These are phyloP conservation scores for Botrytis elliptica DNA, from an alignment of 2,329 filamentous ascomycete genomes.

Conservation along the genomic window DNA sequence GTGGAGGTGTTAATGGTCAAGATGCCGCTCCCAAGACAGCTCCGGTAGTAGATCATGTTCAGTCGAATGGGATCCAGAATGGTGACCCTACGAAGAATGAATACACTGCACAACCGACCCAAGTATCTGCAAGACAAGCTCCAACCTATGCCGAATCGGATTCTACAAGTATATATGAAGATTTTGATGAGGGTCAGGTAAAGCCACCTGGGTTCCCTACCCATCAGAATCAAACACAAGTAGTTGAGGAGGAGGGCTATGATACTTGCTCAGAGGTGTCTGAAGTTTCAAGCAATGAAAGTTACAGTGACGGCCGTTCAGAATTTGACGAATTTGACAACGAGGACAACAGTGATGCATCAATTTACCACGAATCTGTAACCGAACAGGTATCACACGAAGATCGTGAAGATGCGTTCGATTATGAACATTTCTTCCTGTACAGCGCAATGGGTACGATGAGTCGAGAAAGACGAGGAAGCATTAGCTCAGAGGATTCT, in stretches of 20 bases:
- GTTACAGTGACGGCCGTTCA: constrained; percentile 41
- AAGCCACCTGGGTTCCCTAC: not conserved
- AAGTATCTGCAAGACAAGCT: constrained; percentile 15
- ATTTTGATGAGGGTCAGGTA: constrained; percentile 29
- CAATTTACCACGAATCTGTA: constrained; percentile 60
- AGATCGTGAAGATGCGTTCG: constrained; percentile 90
- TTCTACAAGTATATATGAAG: constrained; percentile 36
- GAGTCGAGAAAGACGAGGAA: constrained; percentile 52
- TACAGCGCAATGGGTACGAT: constrained; percentile 87
- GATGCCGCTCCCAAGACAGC: constrained; percentile 31
- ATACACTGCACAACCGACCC: constrained; percentile 1
- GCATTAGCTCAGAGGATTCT: constrained; percentile 59
- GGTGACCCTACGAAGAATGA: not conserved
- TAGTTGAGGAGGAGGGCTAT: constrained; percentile 1
- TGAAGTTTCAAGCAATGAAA: constrained; percentile 27
- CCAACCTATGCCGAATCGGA: constrained; percentile 32
- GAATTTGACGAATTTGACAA: constrained; percentile 47
- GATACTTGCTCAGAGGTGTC: constrained; percentile 30
- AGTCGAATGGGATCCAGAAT: constrained; percentile 28
- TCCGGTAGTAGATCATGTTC: constrained; percentile 31
- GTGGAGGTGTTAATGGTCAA: constrained; percentile 31
- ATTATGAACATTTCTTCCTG: constrained; percentile 94
- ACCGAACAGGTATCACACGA: constrained; percentile 74
- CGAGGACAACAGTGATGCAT: constrained; percentile 58
- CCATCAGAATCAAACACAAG: constrained; percentile 27